Conservation (phyloP, 2,329 filamentous ascomycete species). For the Monosporascus sp. region DNA sequence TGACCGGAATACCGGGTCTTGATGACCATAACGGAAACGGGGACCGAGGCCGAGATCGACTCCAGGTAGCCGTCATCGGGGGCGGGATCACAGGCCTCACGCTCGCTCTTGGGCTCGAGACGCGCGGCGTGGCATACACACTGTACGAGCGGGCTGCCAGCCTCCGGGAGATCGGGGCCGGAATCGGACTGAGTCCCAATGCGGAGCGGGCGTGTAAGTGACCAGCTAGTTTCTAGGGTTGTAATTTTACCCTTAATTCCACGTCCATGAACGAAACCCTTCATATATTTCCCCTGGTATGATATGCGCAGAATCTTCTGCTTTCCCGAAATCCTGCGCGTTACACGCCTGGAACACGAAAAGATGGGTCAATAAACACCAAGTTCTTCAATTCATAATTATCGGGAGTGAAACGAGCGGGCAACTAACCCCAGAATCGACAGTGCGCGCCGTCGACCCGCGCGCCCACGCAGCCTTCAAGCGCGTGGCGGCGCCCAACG, state of each 20-base stretch:
- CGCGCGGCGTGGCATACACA: constrained; percentile 25
- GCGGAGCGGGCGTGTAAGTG: constrained; percentile 19
- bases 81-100: constrained; percentile 35
- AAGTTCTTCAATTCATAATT: no score
- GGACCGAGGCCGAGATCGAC: not conserved
- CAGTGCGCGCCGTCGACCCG: constrained; percentile 20
- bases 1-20: not conserved
- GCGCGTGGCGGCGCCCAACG: constrained; percentile 26
- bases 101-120: constrained; percentile 27
- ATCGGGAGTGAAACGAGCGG: no score
- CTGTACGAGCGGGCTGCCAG: constrained; percentile 30
- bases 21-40: constrained; percentile 2
- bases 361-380: no score
- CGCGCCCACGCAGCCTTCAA: constrained; percentile 34
- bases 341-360: no score
- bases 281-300: no score
- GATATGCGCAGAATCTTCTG: no score
- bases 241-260: no score
- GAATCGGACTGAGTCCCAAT: constrained; percentile 31
- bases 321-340: no score
- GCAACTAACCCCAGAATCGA: no score
- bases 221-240: no score
- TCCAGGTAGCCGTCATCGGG: constrained; percentile 32
- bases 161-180: constrained; percentile 33
- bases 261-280: no score